A percentile compares a stretch with the other conserved stretches of the same genome.
Conservation (phyloP, 768 basidiomycete species). For the Pulveroboletus sp. region DNA sequence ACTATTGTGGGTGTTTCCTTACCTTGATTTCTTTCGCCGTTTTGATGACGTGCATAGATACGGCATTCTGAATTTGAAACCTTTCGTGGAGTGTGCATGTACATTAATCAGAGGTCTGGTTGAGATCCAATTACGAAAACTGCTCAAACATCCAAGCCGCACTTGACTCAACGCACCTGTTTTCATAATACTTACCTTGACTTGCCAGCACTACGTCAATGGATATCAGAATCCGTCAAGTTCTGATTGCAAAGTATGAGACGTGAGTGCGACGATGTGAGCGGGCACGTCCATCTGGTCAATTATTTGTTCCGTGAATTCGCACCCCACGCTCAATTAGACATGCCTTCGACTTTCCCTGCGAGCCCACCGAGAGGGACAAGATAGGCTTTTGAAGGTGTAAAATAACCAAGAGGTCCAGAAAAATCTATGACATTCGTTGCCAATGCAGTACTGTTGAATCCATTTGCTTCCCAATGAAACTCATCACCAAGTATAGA, state of each 20-base stretch:
- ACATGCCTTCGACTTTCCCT: too few relatives aligned
- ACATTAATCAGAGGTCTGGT: slow-evolving; percentile 1
- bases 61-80: slow-evolving; percentile 47
- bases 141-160: background rate
- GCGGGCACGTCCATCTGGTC: background rate
- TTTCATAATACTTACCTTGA: background rate
- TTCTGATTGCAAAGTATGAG: background rate
- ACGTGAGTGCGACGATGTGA: slow-evolving; percentile 1
- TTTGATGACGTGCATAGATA: slow-evolving; percentile 29
- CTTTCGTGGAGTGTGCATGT: slow-evolving; percentile 2
- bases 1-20: slow-evolving; percentile 68
- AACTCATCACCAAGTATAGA: too few relatives aligned
- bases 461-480: too few relatives aligned
- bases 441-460: too few relatives aligned
- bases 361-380: too few relatives aligned
- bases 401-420: too few relatives aligned
- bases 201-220: background rate
- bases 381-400: too few relatives aligned
- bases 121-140: slow-evolving; percentile 1
- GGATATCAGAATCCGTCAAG: background rate
- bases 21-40: background rate
- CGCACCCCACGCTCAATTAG: too few relatives aligned
- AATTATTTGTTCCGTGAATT: background rate
- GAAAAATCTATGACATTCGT: too few relatives aligned
- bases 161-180: background rate